Conservation (phyloP, 2,329 filamentous ascomycete genomes). For the Sarocladium brachiariae region DNA sequence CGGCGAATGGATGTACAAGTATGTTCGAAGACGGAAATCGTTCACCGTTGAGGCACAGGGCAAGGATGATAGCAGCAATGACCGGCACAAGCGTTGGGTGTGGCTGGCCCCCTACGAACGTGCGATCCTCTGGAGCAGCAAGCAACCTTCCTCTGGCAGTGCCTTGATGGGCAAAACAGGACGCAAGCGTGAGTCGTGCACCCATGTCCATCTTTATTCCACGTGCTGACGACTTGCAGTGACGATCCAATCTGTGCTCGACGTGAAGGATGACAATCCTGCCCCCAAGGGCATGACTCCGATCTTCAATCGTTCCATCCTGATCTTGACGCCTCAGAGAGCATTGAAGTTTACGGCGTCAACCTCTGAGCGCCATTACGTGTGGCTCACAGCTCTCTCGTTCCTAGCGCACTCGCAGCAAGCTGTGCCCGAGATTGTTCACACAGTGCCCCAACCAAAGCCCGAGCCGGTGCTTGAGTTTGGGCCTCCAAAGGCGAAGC, state of each 20-base stretch:
- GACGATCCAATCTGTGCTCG: slow-evolving; percentile 88
- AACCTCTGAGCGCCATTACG: slow-evolving; percentile 77
- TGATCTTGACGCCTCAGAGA: slow-evolving; percentile 87
- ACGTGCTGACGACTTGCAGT: slow-evolving; percentile 49
- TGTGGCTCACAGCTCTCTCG: slow-evolving; percentile 90
- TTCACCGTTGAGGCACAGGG: slow-evolving; percentile 72
- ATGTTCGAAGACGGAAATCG: slow-evolving; percentile 79
- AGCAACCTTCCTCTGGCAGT: slow-evolving; percentile 82
- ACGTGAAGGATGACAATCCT: slow-evolving; percentile 91
- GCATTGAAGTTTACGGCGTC: slow-evolving; percentile 91
- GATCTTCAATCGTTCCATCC: slow-evolving; percentile 85
- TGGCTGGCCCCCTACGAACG: slow-evolving; percentile 97
- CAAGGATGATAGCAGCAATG: slow-evolving; percentile 64
- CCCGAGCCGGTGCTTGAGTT: slow-evolving; percentile 41
- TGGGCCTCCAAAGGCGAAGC: slow-evolving; percentile 39
- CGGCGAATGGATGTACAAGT: slow-evolving; percentile 95
- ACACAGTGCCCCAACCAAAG: slow-evolving; percentile 35
- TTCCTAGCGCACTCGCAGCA: slow-evolving; percentile 90
- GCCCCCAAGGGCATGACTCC: slow-evolving; percentile 61
- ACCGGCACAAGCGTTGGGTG: slow-evolving; percentile 93
- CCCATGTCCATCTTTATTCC: not conserved
- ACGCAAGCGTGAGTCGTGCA: slow-evolving; percentile 70
- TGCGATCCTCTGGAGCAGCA: slow-evolving; percentile 96
- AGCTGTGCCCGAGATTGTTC: slow-evolving; percentile 66
- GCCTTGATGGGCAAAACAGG: slow-evolving; percentile 91